A percentile compares a stretch with the other conserved stretches of the same genome.
Conservation (phyloP, 225 moss, liverwort and hornwort species). For the Pleurozium schreberi region DNA sequence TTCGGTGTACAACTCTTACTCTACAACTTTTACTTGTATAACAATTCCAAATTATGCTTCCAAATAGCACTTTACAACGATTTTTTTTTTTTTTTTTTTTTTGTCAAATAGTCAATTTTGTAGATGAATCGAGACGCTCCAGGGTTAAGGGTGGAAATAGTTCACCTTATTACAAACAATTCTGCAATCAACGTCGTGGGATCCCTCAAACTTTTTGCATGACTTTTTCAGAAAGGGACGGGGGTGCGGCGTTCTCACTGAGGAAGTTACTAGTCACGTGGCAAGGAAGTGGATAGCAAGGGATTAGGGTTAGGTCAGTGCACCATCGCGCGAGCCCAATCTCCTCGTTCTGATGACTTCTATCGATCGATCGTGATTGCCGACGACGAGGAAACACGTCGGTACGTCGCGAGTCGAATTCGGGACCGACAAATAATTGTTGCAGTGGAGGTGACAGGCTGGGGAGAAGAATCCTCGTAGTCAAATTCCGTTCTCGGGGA, state of each 20-base stretch:
- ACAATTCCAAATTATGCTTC: too few relatives aligned
- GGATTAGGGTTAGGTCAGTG: conserved; percentile 25
- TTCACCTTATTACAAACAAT: too few relatives aligned
- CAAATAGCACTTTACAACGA: too few relatives aligned
- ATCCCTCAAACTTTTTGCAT: neutral
- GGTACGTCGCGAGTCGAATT: neutral
- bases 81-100: too few relatives aligned
- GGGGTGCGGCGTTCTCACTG: neutral
- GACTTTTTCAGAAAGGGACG: neutral
- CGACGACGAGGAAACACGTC: neutral
- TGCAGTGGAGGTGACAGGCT: neutral
- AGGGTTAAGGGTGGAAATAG: too few relatives aligned
- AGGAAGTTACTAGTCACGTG: conserved; percentile 7
- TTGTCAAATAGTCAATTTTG: too few relatives aligned
- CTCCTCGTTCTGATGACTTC: neutral
- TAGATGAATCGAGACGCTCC: too few relatives aligned
- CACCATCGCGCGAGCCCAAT: neutral
- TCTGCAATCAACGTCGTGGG: neutral
- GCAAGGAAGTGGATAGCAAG: conserved; percentile 5
- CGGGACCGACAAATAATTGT: neutral
- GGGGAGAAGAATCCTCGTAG: neutral
- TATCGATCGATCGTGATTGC: neutral
- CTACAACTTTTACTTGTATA: too few relatives aligned
- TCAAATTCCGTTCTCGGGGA: neutral
- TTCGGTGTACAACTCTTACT: too few relatives aligned